A percentile compares a stretch with the other conserved stretches of the same genome.
Conservation (phyloP, 2,329 filamentous ascomycete genomes). For the Trichoderma atrobrunneum region DNA sequence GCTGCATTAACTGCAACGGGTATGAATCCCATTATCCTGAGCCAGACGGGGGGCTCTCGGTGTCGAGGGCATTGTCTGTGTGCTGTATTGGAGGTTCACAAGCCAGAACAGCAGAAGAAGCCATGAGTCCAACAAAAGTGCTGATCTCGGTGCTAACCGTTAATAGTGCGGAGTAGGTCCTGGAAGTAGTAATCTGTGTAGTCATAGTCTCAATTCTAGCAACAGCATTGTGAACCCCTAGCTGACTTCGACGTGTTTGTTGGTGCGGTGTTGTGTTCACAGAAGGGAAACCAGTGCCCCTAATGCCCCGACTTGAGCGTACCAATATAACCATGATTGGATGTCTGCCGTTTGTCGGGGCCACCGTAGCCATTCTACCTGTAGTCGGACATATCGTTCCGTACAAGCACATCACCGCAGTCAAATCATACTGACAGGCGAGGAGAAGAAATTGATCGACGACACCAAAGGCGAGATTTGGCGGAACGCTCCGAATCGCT, state of each 20-base stretch:
- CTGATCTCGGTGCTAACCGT: not conserved
- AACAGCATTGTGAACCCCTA: not conserved
- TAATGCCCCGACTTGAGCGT: not conserved
- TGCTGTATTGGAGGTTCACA: not conserved
- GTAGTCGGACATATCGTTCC: not conserved
- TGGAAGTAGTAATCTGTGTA: not conserved
- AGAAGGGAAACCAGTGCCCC: not conserved
- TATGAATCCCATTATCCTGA: not conserved
- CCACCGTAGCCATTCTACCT: not conserved
- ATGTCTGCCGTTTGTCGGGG: not conserved
- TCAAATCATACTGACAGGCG: not conserved
- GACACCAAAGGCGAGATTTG: slow-evolving; percentile 6
- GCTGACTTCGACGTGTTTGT: not conserved
- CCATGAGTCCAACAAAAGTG: not conserved
- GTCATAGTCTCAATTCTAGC: not conserved
- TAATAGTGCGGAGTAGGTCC: not conserved
- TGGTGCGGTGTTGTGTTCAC: not conserved
- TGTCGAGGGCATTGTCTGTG: not conserved
- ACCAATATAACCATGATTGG: not conserved
- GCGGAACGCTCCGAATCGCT: slow-evolving; percentile 17
- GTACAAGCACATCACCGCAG: slow-evolving; percentile 3
- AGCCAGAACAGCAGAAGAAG: not conserved
- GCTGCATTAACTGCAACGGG: slow-evolving; percentile 12
- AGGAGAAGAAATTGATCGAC: slow-evolving; percentile 13
- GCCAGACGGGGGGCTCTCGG: not conserved